phyloP scores from a whole-genome alignment of 805 yeast genomes.

The Naumovozyma baii region DNA sequence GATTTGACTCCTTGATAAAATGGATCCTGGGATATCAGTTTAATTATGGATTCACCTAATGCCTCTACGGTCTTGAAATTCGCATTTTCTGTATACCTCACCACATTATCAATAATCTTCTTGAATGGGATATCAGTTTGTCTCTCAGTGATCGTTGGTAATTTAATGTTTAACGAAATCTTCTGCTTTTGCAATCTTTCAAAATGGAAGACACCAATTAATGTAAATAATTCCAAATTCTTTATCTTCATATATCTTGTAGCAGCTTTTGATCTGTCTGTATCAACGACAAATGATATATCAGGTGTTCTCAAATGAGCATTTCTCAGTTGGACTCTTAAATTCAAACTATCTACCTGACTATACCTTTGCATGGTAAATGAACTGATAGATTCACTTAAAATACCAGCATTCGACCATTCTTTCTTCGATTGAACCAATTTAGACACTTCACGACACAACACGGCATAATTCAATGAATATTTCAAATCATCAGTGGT shows the following conservation, averaged over 20 bases:
- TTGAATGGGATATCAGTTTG: slow-evolving; percentile 18
- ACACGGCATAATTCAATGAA: slow-evolving; percentile 81
- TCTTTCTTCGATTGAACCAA: slow-evolving; percentile 35
- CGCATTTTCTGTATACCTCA: slow-evolving; percentile 59
- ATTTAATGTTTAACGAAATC: slow-evolving; percentile 46
- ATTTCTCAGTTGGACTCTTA: slow-evolving; percentile 15
- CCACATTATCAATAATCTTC: slow-evolving; percentile 41
- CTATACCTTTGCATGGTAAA: slow-evolving; percentile 33
- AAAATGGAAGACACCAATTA: slow-evolving; percentile 90
- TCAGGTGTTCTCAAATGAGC: slow-evolving; percentile 29
- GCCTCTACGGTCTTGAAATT: slow-evolving; percentile 92
- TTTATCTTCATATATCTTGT: slow-evolving; percentile 31
- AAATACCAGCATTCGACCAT: slow-evolving; percentile 29
- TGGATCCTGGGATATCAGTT: slow-evolving; percentile 37
- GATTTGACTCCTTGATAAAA: slow-evolving; percentile 31
- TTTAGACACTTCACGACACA: slow-evolving; percentile 54
- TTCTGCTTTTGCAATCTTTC: slow-evolving; percentile 78
- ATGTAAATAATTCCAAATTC: slow-evolving; percentile 50
- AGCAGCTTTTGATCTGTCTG: slow-evolving; percentile 1
- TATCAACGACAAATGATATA: slow-evolving; percentile 10
- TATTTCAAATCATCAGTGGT: slow-evolving; percentile 67
- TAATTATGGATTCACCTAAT: slow-evolving; percentile 63
- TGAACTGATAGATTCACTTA: slow-evolving; percentile 40
- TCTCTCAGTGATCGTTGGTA: slow-evolving; percentile 33
- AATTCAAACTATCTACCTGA: slow-evolving; percentile 15